phyloP scores from a whole-genome alignment of 2,329 filamentous ascomycete genomes.

The Monilinia laxa region DNA sequence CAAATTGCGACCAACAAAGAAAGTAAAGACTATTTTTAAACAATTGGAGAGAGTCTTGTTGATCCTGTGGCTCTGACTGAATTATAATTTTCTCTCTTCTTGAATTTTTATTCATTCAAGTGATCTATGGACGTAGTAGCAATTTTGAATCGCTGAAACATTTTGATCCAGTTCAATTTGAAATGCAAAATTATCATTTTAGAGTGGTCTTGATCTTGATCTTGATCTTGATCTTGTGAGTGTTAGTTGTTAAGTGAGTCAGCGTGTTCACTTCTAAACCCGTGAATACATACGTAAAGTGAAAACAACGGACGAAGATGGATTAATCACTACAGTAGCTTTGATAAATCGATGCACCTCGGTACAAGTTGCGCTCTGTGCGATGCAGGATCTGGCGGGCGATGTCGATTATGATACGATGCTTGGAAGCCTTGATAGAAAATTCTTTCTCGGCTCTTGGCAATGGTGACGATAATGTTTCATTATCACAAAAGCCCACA shows the following conservation, averaged over 20 bases:
- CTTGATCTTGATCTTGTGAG: too few species aligned
- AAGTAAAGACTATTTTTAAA: too few species aligned
- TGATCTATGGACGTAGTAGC: too few species aligned
- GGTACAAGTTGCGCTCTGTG: slow-evolving; percentile 8
- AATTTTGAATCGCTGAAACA: too few species aligned
- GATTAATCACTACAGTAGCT: neutral
- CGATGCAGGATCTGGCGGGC: too few species aligned
- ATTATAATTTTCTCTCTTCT: too few species aligned
- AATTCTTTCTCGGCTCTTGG: slow-evolving; percentile 13
- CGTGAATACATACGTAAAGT: neutral
- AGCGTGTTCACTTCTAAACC: slow-evolving; percentile 6
- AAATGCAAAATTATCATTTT: too few species aligned
- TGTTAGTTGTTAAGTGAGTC: neutral
- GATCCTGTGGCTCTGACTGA: too few species aligned
- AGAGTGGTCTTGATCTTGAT: too few species aligned
- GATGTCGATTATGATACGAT: slow-evolving; percentile 10
- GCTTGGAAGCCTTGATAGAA: slow-evolving; percentile 2
- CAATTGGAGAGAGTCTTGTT: too few species aligned
- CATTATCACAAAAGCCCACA: neutral
- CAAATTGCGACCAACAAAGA: neutral
- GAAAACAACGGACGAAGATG: slow-evolving; percentile 6
- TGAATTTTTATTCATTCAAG: too few species aligned
- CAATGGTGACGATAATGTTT: slow-evolving; percentile 9
- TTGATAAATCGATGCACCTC: slow-evolving; percentile 1
- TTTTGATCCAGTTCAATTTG: too few species aligned